phyloP scores from a whole-genome alignment of 2,329 filamentous ascomycete genomes.

The Alternaria sp. region DNA sequence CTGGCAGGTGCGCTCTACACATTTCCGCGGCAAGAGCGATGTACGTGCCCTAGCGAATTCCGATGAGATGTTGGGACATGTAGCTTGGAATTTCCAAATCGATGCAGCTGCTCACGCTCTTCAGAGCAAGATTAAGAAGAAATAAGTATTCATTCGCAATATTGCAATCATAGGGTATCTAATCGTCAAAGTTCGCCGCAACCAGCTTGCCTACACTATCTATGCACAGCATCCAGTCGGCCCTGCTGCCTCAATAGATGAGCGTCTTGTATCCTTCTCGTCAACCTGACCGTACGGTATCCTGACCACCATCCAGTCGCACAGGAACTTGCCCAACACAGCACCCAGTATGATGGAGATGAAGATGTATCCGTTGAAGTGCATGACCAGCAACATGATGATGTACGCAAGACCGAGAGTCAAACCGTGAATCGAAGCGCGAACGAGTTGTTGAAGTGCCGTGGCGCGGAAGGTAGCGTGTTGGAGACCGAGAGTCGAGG shows the following conservation, averaged over 20 bases:
- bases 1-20: neutral
- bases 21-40: neutral
- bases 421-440: slow-evolving; percentile 71
- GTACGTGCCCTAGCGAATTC: neutral
- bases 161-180: slow-evolving; percentile 11
- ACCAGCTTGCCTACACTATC: neutral
- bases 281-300: slow-evolving; percentile 30
- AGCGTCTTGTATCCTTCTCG: slow-evolving; percentile 33
- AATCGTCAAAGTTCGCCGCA: neutral
- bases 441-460: slow-evolving; percentile 68
- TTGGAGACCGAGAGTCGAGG: slow-evolving; percentile 27
- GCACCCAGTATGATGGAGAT: slow-evolving; percentile 81
- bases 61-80: neutral
- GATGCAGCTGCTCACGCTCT: no score
- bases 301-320: slow-evolving; percentile 64
- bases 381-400: slow-evolving; percentile 75
- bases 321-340: slow-evolving; percentile 74
- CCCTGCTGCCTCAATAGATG: slow-evolving; percentile 31
- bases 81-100: accelerated
- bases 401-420: slow-evolving; percentile 81
- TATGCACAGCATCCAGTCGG: slow-evolving; percentile 41
- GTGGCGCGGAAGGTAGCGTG: slow-evolving; percentile 59
- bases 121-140: no score
- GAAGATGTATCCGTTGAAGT: slow-evolving; percentile 75
- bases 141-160: neutral